Conservation (phyloP, 768 basidiomycete species). For the Tricholoma saponaceum region DNA sequence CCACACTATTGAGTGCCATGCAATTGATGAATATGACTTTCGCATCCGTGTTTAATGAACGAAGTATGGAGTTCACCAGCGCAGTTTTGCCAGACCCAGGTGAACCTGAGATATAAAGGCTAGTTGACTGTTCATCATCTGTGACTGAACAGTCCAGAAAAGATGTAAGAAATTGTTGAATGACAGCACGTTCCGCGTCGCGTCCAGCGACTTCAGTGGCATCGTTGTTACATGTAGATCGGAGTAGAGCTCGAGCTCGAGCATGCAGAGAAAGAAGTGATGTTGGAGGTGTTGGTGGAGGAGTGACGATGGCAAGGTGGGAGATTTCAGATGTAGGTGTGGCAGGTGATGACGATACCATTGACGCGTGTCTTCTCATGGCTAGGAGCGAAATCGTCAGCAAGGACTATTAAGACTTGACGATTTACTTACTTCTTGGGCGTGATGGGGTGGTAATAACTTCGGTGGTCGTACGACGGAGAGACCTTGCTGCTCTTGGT, state of each 20-base stretch:
- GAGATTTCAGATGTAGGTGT: conserved; percentile 44
- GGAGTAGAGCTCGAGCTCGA: conserved; percentile 66
- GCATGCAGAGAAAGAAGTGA: conserved; percentile 45
- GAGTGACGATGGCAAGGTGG: conserved; percentile 47
- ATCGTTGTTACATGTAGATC: conserved; percentile 60
- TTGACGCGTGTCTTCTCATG: conserved; percentile 44
- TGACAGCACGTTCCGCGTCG: conserved; percentile 52
- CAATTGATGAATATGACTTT: conserved; percentile 68
- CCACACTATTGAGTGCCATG: conserved; percentile 68
- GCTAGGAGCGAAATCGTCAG: conserved; percentile 24
- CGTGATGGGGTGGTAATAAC: conserved; percentile 37
- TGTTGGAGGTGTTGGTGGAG: conserved; percentile 56
- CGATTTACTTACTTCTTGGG: conserved; percentile 36
- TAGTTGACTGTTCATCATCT: conserved; percentile 29
- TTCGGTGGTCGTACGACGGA: conserved; percentile 36
- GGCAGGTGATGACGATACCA: conserved; percentile 25
- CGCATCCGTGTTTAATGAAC: conserved; percentile 35
- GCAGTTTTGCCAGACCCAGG: conserved; percentile 94
- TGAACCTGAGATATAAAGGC: conserved; percentile 87
- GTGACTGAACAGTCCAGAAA: conserved; percentile 38
- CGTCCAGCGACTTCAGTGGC: conserved; percentile 62
- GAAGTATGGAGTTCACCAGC: conserved; percentile 64
- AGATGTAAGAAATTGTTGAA: conserved; percentile 55
- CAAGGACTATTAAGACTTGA: background rate
- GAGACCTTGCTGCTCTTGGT: conserved; percentile 34